Conservation (phyloP, 176 grass and related monocot genomes). For the Aechmea fasciata region DNA sequence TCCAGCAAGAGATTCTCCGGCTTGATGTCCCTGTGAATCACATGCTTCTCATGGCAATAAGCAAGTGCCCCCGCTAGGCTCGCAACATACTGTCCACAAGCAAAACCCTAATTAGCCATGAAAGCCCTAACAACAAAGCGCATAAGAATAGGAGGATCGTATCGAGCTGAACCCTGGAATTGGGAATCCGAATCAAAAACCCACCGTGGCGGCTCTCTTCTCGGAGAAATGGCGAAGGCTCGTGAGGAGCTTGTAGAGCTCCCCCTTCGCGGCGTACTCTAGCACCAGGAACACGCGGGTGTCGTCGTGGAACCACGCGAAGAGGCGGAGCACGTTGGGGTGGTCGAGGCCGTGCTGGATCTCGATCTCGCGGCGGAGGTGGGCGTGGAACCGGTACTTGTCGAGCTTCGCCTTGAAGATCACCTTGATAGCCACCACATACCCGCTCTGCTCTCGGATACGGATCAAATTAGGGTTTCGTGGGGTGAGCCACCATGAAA, state of each 20-base stretch:
- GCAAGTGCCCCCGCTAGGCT: slow-evolving; percentile 68
- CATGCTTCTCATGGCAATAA: slow-evolving; percentile 93
- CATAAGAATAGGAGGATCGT: not conserved
- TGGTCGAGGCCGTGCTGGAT: slow-evolving; percentile 73
- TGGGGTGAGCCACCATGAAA: not conserved
- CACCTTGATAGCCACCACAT: slow-evolving; percentile 76
- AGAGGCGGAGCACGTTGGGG: slow-evolving; percentile 92
- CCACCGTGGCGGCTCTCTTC: slow-evolving; percentile 56
- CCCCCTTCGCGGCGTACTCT: slow-evolving; percentile 59
- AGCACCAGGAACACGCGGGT: slow-evolving; percentile 67
- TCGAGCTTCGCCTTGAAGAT: slow-evolving; percentile 74
- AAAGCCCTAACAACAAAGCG: slow-evolving; percentile 2
- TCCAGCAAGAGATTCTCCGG: slow-evolving; percentile 91
- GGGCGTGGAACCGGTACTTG: slow-evolving; percentile 68
- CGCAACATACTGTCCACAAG: slow-evolving; percentile 45
- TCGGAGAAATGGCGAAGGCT: slow-evolving; percentile 48
- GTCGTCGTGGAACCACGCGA: slow-evolving; percentile 79
- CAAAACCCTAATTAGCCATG: not conserved
- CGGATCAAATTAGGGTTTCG: not conserved
- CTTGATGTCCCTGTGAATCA: slow-evolving; percentile 96
- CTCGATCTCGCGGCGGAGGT: slow-evolving; percentile 72
- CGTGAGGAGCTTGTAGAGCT: slow-evolving; percentile 74
- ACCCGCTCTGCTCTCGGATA: slow-evolving; percentile 52
- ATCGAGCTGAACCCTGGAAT: slow-evolving; percentile 2
- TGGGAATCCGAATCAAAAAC: not conserved